A percentile compares a stretch with the other conserved stretches of the same genome.
Evolutionary conservation across 1,139 yeast genomes (phyloP).

Genomic region (Pneumocystis canis): DNA sequence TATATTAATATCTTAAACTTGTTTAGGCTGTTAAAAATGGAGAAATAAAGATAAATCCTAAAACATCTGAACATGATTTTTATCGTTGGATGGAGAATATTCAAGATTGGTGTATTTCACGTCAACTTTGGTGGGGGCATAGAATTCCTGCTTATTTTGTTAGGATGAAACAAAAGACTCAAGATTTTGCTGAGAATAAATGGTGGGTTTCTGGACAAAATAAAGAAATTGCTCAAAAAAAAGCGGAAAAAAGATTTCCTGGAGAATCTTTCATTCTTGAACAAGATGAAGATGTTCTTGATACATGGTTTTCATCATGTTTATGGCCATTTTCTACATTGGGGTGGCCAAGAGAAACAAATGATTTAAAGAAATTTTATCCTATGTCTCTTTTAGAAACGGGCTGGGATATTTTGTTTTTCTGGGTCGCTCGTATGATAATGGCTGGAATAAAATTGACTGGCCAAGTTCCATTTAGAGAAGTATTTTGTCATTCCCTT

Average conservation of each 20-base stretch:
- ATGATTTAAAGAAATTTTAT: conserved; percentile 61
- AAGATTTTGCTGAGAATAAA: conserved; percentile 35
- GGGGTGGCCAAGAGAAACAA: conserved; percentile 79
- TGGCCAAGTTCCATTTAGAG: conserved; percentile 83
- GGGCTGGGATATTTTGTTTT: conserved; percentile 97
- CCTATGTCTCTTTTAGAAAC: conserved; percentile 94
- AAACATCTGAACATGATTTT: conserved; percentile 81
- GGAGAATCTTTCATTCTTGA: conserved; percentile 55
- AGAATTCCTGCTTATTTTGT: conserved; percentile 94
- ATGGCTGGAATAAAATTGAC: conserved; percentile 80
- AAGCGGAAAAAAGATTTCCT: conserved; percentile 65
- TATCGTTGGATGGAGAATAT: conserved; percentile 92
- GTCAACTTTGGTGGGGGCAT: conserved; percentile 99
- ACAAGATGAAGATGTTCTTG: conserved; percentile 96
- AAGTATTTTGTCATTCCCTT: conserved; percentile 94
- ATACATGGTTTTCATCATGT: conserved; percentile 97
- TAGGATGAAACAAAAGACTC: conserved; percentile 45
- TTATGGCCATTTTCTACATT: conserved; percentile 94
- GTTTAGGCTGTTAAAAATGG: conserved; percentile 60
- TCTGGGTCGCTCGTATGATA: conserved; percentile 98
- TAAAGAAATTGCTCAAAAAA: conserved; percentile 65
- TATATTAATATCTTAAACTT: neutral
- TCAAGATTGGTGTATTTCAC: conserved; percentile 98
- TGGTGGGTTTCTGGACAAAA: conserved; percentile 88
- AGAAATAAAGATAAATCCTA: conserved; percentile 67